Conservation (phyloP, 345 rosid species). For the Melastoma malabathricum region DNA sequence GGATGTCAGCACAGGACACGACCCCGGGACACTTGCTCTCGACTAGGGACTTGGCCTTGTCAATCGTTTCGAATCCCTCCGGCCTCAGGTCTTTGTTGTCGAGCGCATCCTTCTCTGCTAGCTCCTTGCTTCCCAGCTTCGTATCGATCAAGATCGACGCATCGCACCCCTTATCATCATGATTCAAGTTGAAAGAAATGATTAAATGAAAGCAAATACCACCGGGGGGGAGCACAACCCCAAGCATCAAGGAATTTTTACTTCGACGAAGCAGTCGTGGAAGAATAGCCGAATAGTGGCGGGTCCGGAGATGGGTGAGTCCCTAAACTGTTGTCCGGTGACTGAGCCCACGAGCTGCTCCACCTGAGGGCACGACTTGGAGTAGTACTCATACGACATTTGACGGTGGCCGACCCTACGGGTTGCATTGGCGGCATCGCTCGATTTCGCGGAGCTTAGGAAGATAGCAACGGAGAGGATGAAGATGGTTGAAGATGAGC, state of each 20-base stretch:
- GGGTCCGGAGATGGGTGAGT: constrained; percentile 59
- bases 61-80: constrained; percentile 52
- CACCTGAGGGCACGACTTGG: constrained; percentile 63
- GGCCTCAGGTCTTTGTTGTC: constrained; percentile 49
- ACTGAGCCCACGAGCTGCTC: constrained; percentile 59
- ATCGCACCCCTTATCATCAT: constrained; percentile 61
- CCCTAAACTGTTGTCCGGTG: constrained; percentile 59
- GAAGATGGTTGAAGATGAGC: constrained; percentile 14
- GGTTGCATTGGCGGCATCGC: not conserved
- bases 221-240: no score
- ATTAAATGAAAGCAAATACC: no score
- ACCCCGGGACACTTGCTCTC: constrained; percentile 72
- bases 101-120: constrained; percentile 67
- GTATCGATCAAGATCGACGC: constrained; percentile 59
- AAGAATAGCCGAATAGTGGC: constrained; percentile 90
- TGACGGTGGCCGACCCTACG: constrained; percentile 17
- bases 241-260: constrained; percentile 5
- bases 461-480: constrained; percentile 6
- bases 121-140: constrained; percentile 36
- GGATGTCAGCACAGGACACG: constrained; percentile 84
- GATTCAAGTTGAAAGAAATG: not conserved
- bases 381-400: constrained; percentile 41
- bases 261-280: constrained; percentile 93
- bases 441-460: constrained; percentile 6
- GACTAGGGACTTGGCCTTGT: constrained; percentile 53